Base-by-base conservation (phyloP, 225 moss, liverwort and hornwort genomes). In the Rhytidiadelphus loreus region DNA sequence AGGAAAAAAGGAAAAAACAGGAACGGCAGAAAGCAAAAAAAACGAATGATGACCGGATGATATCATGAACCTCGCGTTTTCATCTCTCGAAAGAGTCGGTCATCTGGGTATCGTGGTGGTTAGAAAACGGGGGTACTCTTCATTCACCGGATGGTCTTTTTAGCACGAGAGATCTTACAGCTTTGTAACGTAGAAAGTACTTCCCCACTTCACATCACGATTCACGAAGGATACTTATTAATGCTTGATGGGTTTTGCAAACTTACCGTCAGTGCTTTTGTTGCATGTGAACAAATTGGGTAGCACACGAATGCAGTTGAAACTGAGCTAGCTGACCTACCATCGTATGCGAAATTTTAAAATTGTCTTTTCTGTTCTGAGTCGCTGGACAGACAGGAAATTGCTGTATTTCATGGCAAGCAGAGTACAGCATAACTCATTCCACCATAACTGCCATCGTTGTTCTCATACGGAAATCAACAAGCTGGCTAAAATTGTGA, bases 361-460 rank as follows among this genome's bases (percentile, higher is more conserved):
- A 70, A 13, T 63, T 61, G 62, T n/a, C 21, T 59, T 53, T 26
- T 21, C 29, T 35, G 56, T 48, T 15, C 63, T 20, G 20, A 5
- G 55, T 52, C 69, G 48, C 60, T 37, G 72, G 84, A 48, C 72
- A 63, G 71, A 80, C 48, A 57, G 37, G 60, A 68, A 83, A 69
- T 12, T 17, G 84, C 48, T 73, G 69, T 61, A 71, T 77, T 60
- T 15, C 70, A 72, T 21, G 6, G 62, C 56, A n/a, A 71, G 16
- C 59, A 18, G 23, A 56, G 84, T 74, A 83, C 88, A 59, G 25
- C 48, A 17, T 41, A 77, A 88, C 68, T 64, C 84, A 76, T 88
- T 88, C 88, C 84, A 84, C 84, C 50, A n/a, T 77, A 84, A 84
- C 84, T 88, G 88, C 88, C 88, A 90, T 83, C 88, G 52, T 32